phyloP scores from a whole-genome alignment of 352 stramenopile genomes.

The Saprolegnia parasitica region DNA sequence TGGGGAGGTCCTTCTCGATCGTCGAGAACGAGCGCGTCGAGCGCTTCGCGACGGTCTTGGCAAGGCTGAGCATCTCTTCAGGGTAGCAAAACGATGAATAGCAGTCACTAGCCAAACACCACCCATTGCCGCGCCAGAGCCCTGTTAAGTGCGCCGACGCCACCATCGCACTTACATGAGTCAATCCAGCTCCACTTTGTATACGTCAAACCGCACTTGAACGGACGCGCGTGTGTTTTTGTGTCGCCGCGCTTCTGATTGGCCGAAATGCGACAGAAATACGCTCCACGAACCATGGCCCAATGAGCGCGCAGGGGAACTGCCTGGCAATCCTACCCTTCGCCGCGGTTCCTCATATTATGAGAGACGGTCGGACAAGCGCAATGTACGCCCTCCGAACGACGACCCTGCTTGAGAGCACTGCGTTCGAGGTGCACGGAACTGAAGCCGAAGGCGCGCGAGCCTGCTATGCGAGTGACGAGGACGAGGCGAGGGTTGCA shows the following conservation, averaged over 20 bases:
- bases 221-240: not conserved
- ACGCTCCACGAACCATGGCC: not conserved
- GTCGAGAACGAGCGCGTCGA: conserved; percentile 50
- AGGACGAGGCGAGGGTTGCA: not conserved
- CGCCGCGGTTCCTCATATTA: conserved; percentile 2
- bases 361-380: conserved; percentile 8
- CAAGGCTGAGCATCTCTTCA: conserved; percentile 28
- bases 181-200: not conserved
- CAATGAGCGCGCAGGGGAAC: conserved; percentile 8
- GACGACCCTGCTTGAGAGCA: not conserved
- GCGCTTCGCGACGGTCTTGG: conserved; percentile 29
- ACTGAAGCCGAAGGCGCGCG: not conserved
- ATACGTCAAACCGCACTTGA: not conserved
- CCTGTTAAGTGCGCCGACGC: conserved; percentile 12
- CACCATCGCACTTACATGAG: conserved; percentile 8
- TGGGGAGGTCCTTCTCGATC: conserved; percentile 42
- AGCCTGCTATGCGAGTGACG: not conserved
- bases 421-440: not conserved
- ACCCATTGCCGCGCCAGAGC: conserved; percentile 15
- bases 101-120: conserved; percentile 26
- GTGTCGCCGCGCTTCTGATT: not conserved
- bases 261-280: conserved; percentile 13
- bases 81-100: conserved; percentile 25
- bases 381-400: not conserved
- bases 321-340: conserved; percentile 8